Conservation (phyloP, 352 stramenopile genomes). For the Phytophthora multivora region DNA sequence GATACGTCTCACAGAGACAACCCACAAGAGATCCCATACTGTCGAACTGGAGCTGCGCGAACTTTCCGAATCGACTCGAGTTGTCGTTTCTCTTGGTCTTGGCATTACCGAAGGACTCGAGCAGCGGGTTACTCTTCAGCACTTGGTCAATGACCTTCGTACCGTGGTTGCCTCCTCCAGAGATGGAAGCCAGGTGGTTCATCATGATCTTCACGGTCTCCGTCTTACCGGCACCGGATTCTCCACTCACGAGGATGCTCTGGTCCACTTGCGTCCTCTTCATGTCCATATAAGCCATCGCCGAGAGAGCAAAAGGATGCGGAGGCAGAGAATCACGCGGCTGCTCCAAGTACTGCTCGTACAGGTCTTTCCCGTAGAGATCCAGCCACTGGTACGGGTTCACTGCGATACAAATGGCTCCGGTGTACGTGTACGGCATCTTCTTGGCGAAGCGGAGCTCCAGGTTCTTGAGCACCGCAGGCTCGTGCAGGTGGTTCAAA, state of each 20-base stretch:
- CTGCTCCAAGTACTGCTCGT: constrained; percentile 63
- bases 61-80: constrained; percentile 81
- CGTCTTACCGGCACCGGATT: constrained; percentile 92
- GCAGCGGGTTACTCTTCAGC: constrained; percentile 74
- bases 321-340: constrained; percentile 60
- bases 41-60: constrained; percentile 83
- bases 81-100: constrained; percentile 89
- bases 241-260: constrained; percentile 84
- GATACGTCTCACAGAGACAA: constrained; percentile 89
- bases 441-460: constrained; percentile 70
- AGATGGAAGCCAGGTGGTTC: constrained; percentile 83
- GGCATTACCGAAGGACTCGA: constrained; percentile 82
- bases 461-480: constrained; percentile 78
- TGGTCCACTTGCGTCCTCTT: constrained; percentile 82
- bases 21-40: constrained; percentile 60
- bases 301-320: constrained; percentile 77
- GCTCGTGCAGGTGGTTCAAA: constrained; percentile 82
- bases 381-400: constrained; percentile 87
- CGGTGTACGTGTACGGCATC: constrained; percentile 84
- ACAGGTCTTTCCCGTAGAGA: constrained; percentile 70
- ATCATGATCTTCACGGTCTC: constrained; percentile 96
- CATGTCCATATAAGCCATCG: constrained; percentile 73
- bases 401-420: constrained; percentile 81
- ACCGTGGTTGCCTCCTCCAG: constrained; percentile 61
- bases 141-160: constrained; percentile 83